These are phyloP conservation scores for Claviceps digitariae DNA, from an alignment of 2,329 filamentous ascomycete species.

Conservation along the genomic window DNA sequence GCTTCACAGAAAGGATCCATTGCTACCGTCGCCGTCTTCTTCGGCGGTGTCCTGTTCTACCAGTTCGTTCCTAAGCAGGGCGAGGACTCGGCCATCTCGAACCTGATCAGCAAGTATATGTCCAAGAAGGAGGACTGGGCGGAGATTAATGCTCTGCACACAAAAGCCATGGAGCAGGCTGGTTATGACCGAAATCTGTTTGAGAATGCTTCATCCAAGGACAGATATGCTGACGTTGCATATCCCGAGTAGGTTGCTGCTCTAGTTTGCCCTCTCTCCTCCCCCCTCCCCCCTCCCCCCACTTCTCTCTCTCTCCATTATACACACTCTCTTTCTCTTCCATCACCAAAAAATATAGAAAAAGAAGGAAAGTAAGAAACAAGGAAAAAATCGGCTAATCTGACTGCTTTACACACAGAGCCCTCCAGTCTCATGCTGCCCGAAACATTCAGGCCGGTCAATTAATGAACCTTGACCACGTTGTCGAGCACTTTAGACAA, in stretches of 20 bases:
- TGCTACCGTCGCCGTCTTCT: constrained; percentile 29
- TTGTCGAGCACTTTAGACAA: constrained; percentile 43
- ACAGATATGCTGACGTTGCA: constrained; percentile 36
- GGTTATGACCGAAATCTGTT: constrained; percentile 44
- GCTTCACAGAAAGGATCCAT: constrained; percentile 33
- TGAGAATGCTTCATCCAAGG: constrained; percentile 28
- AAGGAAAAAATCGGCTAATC: background rate
- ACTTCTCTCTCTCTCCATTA: too few species aligned
- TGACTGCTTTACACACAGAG: constrained; percentile 18
- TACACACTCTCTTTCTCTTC: too few species aligned
- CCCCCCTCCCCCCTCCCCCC: too few species aligned
- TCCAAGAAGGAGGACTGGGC: constrained; percentile 37
- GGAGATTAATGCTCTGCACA: constrained; percentile 38
- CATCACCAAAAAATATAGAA: background rate
- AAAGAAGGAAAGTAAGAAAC: background rate
- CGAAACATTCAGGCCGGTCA: constrained; percentile 43
- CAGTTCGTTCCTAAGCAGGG: constrained; percentile 36
- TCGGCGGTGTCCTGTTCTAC: constrained; percentile 32
- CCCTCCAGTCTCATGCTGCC: constrained; percentile 34
- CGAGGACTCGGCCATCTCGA: constrained; percentile 32
- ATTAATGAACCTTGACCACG: constrained; percentile 38
- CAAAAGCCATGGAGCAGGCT: constrained; percentile 39
- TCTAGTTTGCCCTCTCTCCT: background rate
- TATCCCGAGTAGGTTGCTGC: constrained; percentile 38
- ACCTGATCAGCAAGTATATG: constrained; percentile 32